phyloP scores from a whole-genome alignment of 192 early-diverging fungal genomes.

The Linnemannia schmuckeri region DNA sequence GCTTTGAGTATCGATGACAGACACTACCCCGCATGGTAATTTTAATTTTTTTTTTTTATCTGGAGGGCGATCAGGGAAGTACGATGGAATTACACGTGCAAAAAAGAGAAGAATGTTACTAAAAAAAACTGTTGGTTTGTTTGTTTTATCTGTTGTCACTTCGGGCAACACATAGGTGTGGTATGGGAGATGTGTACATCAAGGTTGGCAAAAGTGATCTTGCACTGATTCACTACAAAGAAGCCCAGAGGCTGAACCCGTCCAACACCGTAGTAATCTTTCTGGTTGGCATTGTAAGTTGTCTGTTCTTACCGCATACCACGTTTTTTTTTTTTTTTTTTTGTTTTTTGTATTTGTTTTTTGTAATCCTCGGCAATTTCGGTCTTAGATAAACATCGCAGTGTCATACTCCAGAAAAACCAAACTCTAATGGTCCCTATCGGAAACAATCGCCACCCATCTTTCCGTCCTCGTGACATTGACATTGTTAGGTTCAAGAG shows the following conservation, averaged over 20 bases:
- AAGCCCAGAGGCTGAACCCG: slow-evolving; percentile 80
- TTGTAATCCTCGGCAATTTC: neutral
- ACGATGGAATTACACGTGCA: slow-evolving; percentile 4
- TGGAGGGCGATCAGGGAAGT: neutral
- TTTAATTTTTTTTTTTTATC: neutral
- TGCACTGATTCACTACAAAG: slow-evolving; percentile 80
- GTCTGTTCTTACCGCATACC: neutral
- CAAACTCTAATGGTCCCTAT: slow-evolving; percentile 9
- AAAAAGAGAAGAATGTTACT: neutral
- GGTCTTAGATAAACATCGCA: neutral
- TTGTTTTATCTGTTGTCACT: neutral
- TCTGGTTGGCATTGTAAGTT: slow-evolving; percentile 76
- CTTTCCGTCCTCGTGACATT: neutral
- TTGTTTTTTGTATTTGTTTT: neutral
- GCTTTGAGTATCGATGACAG: slow-evolving; percentile 80
- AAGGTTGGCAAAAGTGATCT: slow-evolving; percentile 79
- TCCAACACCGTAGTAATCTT: slow-evolving; percentile 79
- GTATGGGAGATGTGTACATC: slow-evolving; percentile 80
- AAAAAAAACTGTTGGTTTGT: neutral
- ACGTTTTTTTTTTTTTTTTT: slow-evolving; percentile 8
- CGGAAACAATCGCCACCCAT: neutral
- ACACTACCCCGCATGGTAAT: slow-evolving; percentile 89
- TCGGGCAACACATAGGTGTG: slow-evolving; percentile 67
- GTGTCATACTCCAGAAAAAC: neutral
- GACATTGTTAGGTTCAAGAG: slow-evolving; percentile 63